Percentiles rank a stretch among this genome's conserved stretches.
Evolutionary conservation across 2,329 filamentous ascomycete genomes (phyloP).

Genomic region (Curvularia spicifera): DNA sequence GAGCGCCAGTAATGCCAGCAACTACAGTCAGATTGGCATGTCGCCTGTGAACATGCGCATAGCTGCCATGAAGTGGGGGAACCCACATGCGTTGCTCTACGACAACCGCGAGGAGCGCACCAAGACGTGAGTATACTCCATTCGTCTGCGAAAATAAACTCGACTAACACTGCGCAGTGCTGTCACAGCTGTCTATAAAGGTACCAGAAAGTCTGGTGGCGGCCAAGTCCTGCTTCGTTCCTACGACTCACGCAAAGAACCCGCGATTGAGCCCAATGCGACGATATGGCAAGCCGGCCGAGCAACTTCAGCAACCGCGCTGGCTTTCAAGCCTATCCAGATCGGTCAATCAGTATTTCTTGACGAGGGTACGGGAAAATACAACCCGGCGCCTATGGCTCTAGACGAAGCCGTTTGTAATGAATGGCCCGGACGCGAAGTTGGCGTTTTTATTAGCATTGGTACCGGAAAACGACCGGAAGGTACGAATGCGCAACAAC

Average conservation of each 20-base stretch:
- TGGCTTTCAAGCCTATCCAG: slow-evolving; percentile 95
- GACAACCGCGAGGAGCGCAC: slow-evolving; percentile 84
- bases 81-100: slow-evolving; percentile 86
- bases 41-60: slow-evolving; percentile 61
- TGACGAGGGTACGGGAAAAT: slow-evolving; percentile 89
- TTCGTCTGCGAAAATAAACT: background rate
- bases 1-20: slow-evolving; percentile 79
- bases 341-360: slow-evolving; percentile 94
- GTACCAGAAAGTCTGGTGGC: slow-evolving; percentile 69
- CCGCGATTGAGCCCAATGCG: slow-evolving; percentile 88
- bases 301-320: slow-evolving; percentile 87
- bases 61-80: slow-evolving; percentile 68
- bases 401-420: slow-evolving; percentile 91
- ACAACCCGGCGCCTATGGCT: slow-evolving; percentile 84
- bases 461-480: slow-evolving; percentile 88
- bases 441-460: slow-evolving; percentile 90
- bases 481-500: slow-evolving; percentile 69
- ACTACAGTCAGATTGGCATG: slow-evolving; percentile 78
- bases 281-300: slow-evolving; percentile 97
- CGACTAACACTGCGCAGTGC: slow-evolving; percentile 62
- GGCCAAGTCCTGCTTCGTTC: slow-evolving; percentile 80
- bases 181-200: slow-evolving; percentile 89
- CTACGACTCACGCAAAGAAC: slow-evolving; percentile 93
- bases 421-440: slow-evolving; percentile 92
- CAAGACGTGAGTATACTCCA: slow-evolving; percentile 74